A percentile compares a stretch with the other conserved stretches of the same genome.
These are phyloP conservation scores for Lunasporangiospora selenospora DNA, from an alignment of 192 early-diverging fungal species.

Conservation along the genomic window DNA sequence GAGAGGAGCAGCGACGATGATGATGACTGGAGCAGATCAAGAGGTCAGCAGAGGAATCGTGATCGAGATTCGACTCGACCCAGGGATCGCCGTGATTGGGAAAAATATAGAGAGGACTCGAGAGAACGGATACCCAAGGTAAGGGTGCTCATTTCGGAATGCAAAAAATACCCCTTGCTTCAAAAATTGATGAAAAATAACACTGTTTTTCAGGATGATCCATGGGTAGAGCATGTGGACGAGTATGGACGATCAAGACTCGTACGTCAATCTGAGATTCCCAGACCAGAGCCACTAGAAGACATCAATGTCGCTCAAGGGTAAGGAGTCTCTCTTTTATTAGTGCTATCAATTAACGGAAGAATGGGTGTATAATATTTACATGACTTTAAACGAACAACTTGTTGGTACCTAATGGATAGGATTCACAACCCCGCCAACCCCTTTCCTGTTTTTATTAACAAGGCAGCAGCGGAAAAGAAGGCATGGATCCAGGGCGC, in stretches of 20 bases:
- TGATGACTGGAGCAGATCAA: neutral
- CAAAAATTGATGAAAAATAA: constrained; percentile 1
- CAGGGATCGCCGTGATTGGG: neutral
- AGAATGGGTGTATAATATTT: neutral
- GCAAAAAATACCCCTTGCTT: neutral
- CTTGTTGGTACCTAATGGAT: neutral
- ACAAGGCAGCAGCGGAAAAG: constrained; percentile 19
- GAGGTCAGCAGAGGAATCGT: no score
- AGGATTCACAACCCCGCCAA: constrained; percentile 23
- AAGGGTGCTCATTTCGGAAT: neutral
- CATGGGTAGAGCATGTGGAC: constrained; percentile 77
- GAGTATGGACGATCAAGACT: constrained; percentile 77
- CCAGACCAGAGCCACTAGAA: constrained; percentile 9
- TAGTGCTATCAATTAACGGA: neutral
- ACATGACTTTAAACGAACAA: neutral
- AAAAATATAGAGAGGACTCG: constrained; percentile 20
- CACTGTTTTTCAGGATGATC: constrained; percentile 60
- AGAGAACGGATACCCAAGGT: constrained; percentile 5
- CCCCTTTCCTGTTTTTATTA: constrained; percentile 32
- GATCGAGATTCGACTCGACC: neutral
- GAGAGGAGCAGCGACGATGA: constrained; percentile 12
- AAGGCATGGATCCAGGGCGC: constrained; percentile 28
- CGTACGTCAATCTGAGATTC: constrained; percentile 63
- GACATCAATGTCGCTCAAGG: neutral
- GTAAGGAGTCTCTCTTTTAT: constrained; percentile 1